Base-by-base conservation (phyloP, 2,329 filamentous ascomycete species). In the Davidsoniella eucalypti region DNA sequence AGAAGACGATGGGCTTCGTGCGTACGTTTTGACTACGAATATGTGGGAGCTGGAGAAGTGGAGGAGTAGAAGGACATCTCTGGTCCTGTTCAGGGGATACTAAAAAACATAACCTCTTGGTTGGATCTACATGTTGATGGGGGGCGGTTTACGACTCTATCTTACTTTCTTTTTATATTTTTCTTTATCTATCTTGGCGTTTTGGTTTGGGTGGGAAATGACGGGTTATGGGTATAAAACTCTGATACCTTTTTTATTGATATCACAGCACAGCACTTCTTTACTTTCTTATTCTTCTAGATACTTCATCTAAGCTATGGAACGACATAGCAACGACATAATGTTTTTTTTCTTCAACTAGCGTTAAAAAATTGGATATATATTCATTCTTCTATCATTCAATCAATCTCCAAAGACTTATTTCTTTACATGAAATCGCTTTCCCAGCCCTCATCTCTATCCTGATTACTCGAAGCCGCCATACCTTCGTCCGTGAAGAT, bases 401-500 rank as follows among this genome's bases (percentile, higher is more conserved):
- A 9, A 12, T 21, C 10, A 9, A 12, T 17, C 16, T 17, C 18
- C 17, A 10, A 47, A 14, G 9, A 37, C 4, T 9, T 18, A 12
- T 38, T 9, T 55, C 74, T 43, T 33, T 52, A 90, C 87, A 94
- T 93, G 61, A 98, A 98, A 61, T 98, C 90, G 53, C 95, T 88
- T 60, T 86, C 75, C 68, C 85, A 88, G 62, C 85, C 71, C 53
- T 79, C 76, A 55, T 75, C 72, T 12, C 87, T 76, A 60, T 94
- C 80, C 65, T 95, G 85, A 65, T 98, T 98, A 67, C 82, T 94
- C 50, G 79, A 78, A 18, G 65, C 67, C 41, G 78, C 78, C 68
- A 94, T 73, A 58, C 84, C 82, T 52, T 94, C 85, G 49, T 93
- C 87, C 4, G 76, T 78, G 64, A 94, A 87, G 49, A 95, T 66